phyloP scores from a whole-genome alignment of 192 early-diverging fungal genomes.

The Umbelopsis isabellina region DNA sequence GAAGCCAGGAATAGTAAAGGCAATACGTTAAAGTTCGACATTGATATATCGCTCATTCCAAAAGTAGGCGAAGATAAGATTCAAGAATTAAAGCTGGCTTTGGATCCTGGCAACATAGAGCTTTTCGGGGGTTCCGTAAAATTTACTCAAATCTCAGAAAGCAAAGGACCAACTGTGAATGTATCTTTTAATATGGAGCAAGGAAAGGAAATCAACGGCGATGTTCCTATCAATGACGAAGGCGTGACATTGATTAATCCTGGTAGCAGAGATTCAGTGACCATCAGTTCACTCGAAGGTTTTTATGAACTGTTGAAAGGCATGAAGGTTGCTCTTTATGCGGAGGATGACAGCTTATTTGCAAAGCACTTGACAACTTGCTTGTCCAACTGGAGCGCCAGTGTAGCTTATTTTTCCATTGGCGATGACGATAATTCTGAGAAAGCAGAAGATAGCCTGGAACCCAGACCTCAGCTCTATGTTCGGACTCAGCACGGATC shows the following conservation, averaged over 20 bases:
- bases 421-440: neutral
- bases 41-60: neutral
- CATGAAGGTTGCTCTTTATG: constrained; percentile 49
- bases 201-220: neutral
- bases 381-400: constrained; percentile 55
- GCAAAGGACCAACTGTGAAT: neutral
- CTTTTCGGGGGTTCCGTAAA: neutral
- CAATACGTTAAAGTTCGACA: neutral
- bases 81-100: too few relatives aligned
- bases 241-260: too few relatives aligned
- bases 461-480: neutral
- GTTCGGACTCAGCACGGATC: neutral
- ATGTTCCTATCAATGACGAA: neutral
- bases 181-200: neutral
- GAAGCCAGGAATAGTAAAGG: neutral
- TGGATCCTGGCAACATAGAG: neutral
- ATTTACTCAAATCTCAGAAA: neutral
- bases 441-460: neutral
- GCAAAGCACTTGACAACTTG: constrained; percentile 54
- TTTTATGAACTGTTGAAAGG: constrained; percentile 48
- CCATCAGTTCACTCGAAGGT: constrained; percentile 18
- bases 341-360: constrained; percentile 54
- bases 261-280: neutral
- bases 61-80: neutral
- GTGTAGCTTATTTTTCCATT: constrained; percentile 46